These are phyloP conservation scores for Mortierella sp. DNA, from an alignment of 371 early-diverging fungal genomes.

Conservation along the genomic window DNA sequence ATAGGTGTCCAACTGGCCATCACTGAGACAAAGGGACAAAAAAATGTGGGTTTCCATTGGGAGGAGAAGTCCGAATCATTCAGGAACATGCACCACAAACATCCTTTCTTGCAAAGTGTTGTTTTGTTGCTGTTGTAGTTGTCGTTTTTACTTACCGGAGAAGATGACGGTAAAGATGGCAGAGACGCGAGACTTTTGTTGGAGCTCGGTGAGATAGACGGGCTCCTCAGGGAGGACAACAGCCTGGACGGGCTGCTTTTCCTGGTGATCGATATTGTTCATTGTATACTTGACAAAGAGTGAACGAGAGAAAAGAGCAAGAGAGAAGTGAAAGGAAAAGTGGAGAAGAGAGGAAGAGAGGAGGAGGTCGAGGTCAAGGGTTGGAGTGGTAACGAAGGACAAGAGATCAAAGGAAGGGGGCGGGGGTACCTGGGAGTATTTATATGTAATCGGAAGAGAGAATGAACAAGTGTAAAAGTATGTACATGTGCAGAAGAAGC, in stretches of 20 bases:
- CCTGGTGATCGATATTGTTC: conserved; percentile 29
- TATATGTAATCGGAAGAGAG: neutral
- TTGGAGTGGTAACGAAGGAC: conserved; percentile 14
- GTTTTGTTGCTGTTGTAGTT: too few species aligned
- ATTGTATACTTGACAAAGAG: neutral
- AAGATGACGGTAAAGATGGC: conserved; percentile 59
- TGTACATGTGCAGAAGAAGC: neutral
- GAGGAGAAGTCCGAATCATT: neutral
- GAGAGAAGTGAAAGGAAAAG: neutral
- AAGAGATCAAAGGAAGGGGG: neutral
- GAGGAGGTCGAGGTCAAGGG: neutral
- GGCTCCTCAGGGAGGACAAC: conserved; percentile 37
- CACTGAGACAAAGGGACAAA: neutral
- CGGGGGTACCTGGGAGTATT: neutral
- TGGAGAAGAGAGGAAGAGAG: neutral
- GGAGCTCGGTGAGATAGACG: neutral
- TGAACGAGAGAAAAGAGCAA: neutral
- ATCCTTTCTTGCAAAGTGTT: too few species aligned
- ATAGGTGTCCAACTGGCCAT: neutral
- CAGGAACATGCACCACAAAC: too few species aligned
- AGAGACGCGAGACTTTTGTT: conserved; percentile 27
- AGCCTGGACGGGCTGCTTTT: conserved; percentile 22
- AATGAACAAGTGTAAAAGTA: neutral
- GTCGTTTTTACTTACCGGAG: conserved; percentile 44
- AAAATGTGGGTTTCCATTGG: neutral